Percentiles rank a stretch among this genome's conserved stretches.
Conservation (phyloP, 306 rosid genomes). For the Castanea mollissima region DNA sequence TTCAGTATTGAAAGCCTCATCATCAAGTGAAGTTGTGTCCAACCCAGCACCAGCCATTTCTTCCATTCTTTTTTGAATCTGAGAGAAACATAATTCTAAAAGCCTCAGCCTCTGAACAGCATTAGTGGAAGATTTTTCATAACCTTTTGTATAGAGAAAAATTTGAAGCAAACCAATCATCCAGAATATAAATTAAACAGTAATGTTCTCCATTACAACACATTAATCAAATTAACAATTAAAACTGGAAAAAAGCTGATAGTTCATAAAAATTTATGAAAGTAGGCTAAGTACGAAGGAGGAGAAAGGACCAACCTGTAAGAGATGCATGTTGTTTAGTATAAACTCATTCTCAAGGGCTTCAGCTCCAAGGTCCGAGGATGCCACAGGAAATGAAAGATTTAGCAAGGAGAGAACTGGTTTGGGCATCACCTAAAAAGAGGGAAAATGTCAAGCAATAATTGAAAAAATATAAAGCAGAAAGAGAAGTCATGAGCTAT, state of each 20-base stretch:
- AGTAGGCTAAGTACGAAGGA: slow-evolving; percentile 14
- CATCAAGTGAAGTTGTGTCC: slow-evolving; percentile 67
- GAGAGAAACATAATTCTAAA: slow-evolving; percentile 21
- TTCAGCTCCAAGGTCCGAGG: slow-evolving; percentile 88
- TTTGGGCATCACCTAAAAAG: slow-evolving; percentile 77
- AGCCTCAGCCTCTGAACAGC: slow-evolving; percentile 12
- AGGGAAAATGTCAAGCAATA: slow-evolving; percentile 23
- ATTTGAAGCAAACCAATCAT: background rate
- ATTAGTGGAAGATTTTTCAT: background rate
- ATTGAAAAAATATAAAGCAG: slow-evolving; percentile 12
- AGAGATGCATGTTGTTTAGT: slow-evolving; percentile 69
- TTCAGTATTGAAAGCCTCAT: slow-evolving; percentile 77
- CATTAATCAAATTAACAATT: slow-evolving; percentile 10
- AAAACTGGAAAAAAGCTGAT: background rate
- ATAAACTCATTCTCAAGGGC: slow-evolving; percentile 84
- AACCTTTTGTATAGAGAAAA: background rate
- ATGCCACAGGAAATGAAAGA: slow-evolving; percentile 88
- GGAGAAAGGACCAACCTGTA: slow-evolving; percentile 52
- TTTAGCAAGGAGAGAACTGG: slow-evolving; percentile 68
- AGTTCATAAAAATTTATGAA: background rate
- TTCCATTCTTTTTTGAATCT: slow-evolving; percentile 77
- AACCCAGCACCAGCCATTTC: slow-evolving; percentile 62
- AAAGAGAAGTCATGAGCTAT: slow-evolving; percentile 10
- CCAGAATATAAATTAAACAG: slow-evolving; percentile 1
- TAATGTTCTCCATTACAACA: background rate